These are phyloP conservation scores for Fraxinus sp. DNA, from an alignment of 305 asterid genomes.

Conservation along the genomic window DNA sequence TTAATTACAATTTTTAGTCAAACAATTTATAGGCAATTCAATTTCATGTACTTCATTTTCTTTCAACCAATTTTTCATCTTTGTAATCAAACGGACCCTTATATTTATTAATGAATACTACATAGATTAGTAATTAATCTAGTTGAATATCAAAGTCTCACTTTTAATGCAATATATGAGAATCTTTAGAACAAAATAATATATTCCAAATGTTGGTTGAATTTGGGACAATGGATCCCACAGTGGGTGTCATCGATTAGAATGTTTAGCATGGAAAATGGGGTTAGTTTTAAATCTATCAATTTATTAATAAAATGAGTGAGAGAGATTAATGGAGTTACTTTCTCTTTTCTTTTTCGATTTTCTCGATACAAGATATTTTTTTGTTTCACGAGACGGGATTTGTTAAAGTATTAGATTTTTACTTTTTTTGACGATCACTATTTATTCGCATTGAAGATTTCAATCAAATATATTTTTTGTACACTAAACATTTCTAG, in stretches of 20 bases:
- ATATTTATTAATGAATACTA: not conserved
- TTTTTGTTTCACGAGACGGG: not conserved
- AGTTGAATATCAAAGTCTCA: slow-evolving; percentile 24
- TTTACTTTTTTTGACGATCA: not conserved
- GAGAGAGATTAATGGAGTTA: not conserved
- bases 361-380: not conserved
- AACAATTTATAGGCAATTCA: too few species aligned
- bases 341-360: not conserved
- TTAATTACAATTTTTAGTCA: too few species aligned
- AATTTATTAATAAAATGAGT: not conserved
- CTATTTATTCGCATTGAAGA: not conserved
- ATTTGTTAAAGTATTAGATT: not conserved
- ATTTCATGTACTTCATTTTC: too few species aligned
- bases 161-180: slow-evolving; percentile 22
- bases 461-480: not conserved
- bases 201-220: slow-evolving; percentile 52
- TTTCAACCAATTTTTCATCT: too few species aligned
- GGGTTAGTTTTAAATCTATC: slow-evolving; percentile 27
- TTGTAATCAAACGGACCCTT: not conserved
- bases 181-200: slow-evolving; percentile 37
- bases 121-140: slow-evolving; percentile 10
- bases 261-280: slow-evolving; percentile 20
- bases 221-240: slow-evolving; percentile 44
- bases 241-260: slow-evolving; percentile 23
- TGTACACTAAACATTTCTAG: too few species aligned